phyloP scores from a whole-genome alignment of 345 rosid genomes.

The Pistacia integerrima region DNA sequence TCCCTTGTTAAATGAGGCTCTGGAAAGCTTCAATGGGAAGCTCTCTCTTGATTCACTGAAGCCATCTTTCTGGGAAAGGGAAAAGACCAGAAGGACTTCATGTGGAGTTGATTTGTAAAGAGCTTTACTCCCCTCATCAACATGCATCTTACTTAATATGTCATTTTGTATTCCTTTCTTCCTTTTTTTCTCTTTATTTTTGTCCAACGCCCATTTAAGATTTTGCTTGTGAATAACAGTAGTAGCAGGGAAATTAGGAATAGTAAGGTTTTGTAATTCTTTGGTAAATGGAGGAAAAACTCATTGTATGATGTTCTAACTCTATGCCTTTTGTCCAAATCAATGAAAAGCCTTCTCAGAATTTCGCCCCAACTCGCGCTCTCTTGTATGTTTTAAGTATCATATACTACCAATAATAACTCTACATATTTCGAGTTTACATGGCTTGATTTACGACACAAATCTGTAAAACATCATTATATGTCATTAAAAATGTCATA shows the following conservation, averaged over 20 bases:
- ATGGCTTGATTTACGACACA: no score
- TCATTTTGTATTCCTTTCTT: neutral
- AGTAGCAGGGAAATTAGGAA: conserved; percentile 34
- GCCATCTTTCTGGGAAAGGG: conserved; percentile 45
- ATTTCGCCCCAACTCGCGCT: neutral
- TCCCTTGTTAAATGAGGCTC: conserved; percentile 44
- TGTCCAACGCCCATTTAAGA: conserved; percentile 25
- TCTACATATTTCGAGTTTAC: no score
- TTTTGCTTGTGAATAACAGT: conserved; percentile 54
- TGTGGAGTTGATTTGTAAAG: conserved; percentile 30
- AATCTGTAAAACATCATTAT: no score
- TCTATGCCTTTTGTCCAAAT: conserved; percentile 15
- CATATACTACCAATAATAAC: no score
- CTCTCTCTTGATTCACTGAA: conserved; percentile 50
- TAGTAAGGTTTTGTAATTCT: conserved; percentile 34
- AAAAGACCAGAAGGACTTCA: conserved; percentile 41
- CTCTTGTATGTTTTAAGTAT: neutral
- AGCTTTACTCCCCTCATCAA: neutral
- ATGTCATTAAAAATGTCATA: no score
- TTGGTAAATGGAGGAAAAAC: conserved; percentile 29
- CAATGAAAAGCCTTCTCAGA: conserved; percentile 19
- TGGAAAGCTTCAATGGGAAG: conserved; percentile 66
- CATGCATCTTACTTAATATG: conserved; percentile 6
- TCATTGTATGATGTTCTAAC: neutral
- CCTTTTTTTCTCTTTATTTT: conserved; percentile 8